phyloP scores from a whole-genome alignment of 495 filamentous ascomycete species.

The Trichoderma erinaceum region DNA sequence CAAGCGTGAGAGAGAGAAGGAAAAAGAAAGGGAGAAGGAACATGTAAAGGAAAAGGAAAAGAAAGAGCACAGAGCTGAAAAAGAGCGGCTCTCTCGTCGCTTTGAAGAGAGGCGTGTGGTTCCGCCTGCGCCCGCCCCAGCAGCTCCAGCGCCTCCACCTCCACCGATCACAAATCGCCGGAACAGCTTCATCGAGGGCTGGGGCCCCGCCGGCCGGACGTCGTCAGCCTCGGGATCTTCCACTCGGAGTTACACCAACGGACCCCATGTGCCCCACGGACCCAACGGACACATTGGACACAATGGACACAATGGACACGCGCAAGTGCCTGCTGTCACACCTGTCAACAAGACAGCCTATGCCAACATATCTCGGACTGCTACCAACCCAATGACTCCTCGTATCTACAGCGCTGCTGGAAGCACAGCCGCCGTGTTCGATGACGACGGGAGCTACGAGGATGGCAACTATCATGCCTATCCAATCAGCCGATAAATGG shows the following conservation, averaged over 20 bases:
- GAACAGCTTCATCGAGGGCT: constrained; percentile 33
- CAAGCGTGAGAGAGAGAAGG: constrained; percentile 16
- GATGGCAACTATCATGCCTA: constrained; percentile 20
- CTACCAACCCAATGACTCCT: constrained; percentile 14
- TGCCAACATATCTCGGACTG: constrained; percentile 8
- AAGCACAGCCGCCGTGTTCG: constrained; percentile 14
- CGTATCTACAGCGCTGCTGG: neutral
- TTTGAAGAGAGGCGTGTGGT: constrained; percentile 21
- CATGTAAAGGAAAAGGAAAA: constrained; percentile 20
- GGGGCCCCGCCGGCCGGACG: constrained; percentile 23
- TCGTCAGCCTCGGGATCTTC: constrained; percentile 6
- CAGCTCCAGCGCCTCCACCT: constrained; percentile 26
- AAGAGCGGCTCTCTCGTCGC: constrained; percentile 18
- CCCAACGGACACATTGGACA: constrained; percentile 3
- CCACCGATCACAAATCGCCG: constrained; percentile 19
- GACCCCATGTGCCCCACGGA: neutral
- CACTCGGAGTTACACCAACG: constrained; percentile 14
- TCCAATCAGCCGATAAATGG: constrained; percentile 8
- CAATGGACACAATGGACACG: neutral
- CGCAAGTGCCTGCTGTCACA: constrained; percentile 13
- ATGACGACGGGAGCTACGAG: constrained; percentile 17
- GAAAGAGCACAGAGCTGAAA: constrained; percentile 20
- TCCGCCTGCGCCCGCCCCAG: constrained; percentile 27
- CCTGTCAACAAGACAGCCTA: neutral
- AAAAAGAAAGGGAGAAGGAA: constrained; percentile 18